Evolutionary conservation across 805 yeast genomes (phyloP).

Genomic region (Sugiyamaella qingdaonensis): DNA sequence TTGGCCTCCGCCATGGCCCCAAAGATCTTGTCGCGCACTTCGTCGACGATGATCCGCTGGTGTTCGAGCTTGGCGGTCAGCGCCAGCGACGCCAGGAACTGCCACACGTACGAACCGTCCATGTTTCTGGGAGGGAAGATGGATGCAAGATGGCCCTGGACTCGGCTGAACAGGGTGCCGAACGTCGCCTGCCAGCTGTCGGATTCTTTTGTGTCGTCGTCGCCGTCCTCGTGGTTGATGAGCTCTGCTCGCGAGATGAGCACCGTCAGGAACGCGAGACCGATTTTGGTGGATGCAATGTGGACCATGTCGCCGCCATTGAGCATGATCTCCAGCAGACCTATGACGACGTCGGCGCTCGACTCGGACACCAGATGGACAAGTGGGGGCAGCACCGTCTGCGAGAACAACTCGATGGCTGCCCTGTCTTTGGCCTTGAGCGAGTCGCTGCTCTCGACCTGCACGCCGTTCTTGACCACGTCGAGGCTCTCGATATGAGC

Average conservation of each 20-base stretch:
- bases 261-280: constrained; percentile 84
- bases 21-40: constrained; percentile 87
- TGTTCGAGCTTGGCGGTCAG: constrained; percentile 83
- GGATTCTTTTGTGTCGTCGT: constrained; percentile 39
- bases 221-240: constrained; percentile 73
- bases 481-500: constrained; percentile 74
- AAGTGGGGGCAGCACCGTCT: constrained; percentile 75
- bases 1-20: constrained; percentile 77
- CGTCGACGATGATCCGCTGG: constrained; percentile 90
- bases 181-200: constrained; percentile 76
- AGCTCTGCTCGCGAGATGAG: constrained; percentile 87
- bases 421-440: constrained; percentile 42
- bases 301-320: constrained; percentile 63
- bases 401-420: constrained; percentile 72
- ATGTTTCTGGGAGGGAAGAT: constrained; percentile 70
- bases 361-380: constrained; percentile 82
- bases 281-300: constrained; percentile 59
- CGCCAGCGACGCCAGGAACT: constrained; percentile 89
- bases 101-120: constrained; percentile 90
- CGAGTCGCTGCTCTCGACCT: constrained; percentile 38
- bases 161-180: constrained; percentile 70
- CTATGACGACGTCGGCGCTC: constrained; percentile 72
- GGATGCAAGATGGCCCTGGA: constrained; percentile 71
- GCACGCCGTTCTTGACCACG: constrained; percentile 74
- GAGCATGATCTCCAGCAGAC: constrained; percentile 64